Base-by-base conservation (phyloP, 2,329 filamentous ascomycete genomes). In the Alternaria ventricosa region DNA sequence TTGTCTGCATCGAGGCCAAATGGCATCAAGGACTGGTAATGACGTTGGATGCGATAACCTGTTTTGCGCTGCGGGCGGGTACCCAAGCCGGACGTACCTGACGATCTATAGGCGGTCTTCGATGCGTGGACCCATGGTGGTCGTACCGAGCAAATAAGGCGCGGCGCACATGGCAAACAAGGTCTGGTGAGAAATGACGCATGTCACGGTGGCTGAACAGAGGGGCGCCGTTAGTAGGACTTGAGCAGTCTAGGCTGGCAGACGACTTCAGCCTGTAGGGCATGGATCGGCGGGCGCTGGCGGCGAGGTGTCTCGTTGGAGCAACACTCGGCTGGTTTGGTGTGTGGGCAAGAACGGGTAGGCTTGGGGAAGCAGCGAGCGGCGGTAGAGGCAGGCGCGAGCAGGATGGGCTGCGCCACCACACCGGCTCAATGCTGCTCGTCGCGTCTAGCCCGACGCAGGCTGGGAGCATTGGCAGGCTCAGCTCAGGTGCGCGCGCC, bases 121-220 rank as follows among this genome's bases (percentile, higher is more conserved):
- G 43, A 45, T 60, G 45, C 43, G 25, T 49, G 47, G 41, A 36
- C 45, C 33, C 28, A 36, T 51, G 36, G 45, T 44, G 47, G 63
- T 63, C 53, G 55, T 57, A 62, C 50, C 33, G 55, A 51, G 50
- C 49, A 33, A 53, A 57, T 51, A 27, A 51, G 60, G 49, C 44
- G 60, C 50, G 36, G 36, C 55, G 59, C 59, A 64, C 62, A 62
- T 62, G 62, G 63, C 63, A 57, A 63, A 20, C 63, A 62, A 59
- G 59, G 55, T 41, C 36, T 56, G 63, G 44, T 49, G 50, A 49
- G 36, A 30, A 47, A 59, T 59, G 60, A 62, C 60, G 28, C 60
- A 59, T 55, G 60, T 22, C 36, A 28, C 28, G 20, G 60, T 65
- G 63, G 63, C 63, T 61, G 54, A 55, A 60, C 18, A 43, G 46